Evolutionary conservation across 495 filamentous ascomycete genomes (phyloP).

Genomic region (Aspergillus bertholletiae): DNA sequence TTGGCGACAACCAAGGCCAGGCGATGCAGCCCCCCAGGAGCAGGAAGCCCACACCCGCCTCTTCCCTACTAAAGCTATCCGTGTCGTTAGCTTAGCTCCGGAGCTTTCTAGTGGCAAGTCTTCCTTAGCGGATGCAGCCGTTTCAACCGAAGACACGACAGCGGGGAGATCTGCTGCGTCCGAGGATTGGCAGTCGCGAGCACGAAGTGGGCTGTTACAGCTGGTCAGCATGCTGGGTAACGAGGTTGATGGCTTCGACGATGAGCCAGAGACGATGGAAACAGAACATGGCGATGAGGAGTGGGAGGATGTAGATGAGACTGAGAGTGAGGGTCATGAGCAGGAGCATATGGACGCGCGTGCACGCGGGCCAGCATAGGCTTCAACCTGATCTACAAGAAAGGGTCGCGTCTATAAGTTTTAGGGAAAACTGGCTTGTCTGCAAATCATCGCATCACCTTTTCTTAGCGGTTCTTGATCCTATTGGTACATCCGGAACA

Average conservation of each 20-base stretch:
- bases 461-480: too few species aligned
- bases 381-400: not conserved
- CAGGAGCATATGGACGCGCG: not conserved
- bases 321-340: constrained; percentile 1
- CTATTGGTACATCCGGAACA: too few species aligned
- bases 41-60: constrained; percentile 27
- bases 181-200: constrained; percentile 24
- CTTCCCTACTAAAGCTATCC: constrained; percentile 36
- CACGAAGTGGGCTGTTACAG: constrained; percentile 25
- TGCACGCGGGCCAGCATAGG: not conserved
- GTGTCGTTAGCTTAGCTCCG: constrained; percentile 34
- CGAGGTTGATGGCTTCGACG: constrained; percentile 16
- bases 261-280: constrained; percentile 3
- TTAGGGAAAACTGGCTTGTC: too few species aligned
- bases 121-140: not conserved
- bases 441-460: too few species aligned
- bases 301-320: constrained; percentile 17
- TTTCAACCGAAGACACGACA: not conserved
- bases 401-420: too few species aligned
- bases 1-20: constrained; percentile 25
- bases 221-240: constrained; percentile 29
- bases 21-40: constrained; percentile 6
- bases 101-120: constrained; percentile 9
- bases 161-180: too few species aligned
- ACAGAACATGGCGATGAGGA: constrained; percentile 9